phyloP scores from a whole-genome alignment of 768 basidiomycete species.

The Mycena galopus region DNA sequence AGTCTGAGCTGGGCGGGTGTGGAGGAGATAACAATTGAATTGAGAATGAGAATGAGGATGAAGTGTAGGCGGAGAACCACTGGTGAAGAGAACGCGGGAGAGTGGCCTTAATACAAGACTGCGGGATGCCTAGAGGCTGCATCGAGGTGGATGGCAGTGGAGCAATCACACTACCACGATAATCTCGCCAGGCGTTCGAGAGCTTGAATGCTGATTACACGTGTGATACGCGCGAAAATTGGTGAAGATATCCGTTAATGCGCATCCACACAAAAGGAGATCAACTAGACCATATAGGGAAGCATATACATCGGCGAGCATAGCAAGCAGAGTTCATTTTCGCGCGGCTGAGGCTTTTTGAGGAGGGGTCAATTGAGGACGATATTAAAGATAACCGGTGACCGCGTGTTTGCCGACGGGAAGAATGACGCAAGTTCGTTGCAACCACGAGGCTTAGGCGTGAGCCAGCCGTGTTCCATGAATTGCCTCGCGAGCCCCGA shows the following conservation, averaged over 20 bases:
- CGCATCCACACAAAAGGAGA: neutral
- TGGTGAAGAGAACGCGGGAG: neutral
- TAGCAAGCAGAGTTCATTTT: too few relatives aligned
- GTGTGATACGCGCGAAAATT: conserved; percentile 13
- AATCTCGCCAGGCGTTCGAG: conserved; percentile 27
- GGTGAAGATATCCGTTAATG: neutral
- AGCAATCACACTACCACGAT: conserved; percentile 25
- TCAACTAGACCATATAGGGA: too few relatives aligned
- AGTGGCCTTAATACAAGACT: conserved; percentile 22
- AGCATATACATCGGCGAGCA: too few relatives aligned
- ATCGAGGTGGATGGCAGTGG: conserved; percentile 31
- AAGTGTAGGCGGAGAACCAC: neutral
- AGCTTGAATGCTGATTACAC: conserved; percentile 17
- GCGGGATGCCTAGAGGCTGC: conserved; percentile 29
- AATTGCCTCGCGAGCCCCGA: neutral
- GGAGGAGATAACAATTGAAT: too few relatives aligned
- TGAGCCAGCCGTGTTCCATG: neutral
- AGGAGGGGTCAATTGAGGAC: neutral
- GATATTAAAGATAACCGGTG: conserved; percentile 13
- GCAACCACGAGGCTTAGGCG: conserved; percentile 27
- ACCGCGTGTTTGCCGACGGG: conserved; percentile 14
- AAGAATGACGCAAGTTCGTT: conserved; percentile 12
- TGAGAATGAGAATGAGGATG: too few relatives aligned
- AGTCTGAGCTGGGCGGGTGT: neutral
- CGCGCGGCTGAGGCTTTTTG: neutral